Conservation (phyloP, 1,284 basidiomycete species). For the Boletus sp. region DNA sequence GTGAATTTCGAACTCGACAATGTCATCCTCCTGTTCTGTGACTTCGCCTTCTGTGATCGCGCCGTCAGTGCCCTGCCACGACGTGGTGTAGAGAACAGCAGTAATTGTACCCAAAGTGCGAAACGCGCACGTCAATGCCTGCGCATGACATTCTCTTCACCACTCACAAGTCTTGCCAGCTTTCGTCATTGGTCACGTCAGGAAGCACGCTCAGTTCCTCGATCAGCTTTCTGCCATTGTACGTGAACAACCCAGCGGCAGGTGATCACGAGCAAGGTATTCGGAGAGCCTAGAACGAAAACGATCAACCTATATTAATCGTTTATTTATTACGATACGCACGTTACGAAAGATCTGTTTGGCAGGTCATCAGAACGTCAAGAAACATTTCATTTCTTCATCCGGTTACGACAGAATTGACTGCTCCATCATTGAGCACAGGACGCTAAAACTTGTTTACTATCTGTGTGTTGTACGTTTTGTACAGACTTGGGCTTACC, state of each 20-base stretch:
- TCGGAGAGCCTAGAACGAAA: slow-evolving; percentile 38
- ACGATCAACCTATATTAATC: not conserved
- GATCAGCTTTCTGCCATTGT: slow-evolving; percentile 50
- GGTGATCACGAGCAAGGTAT: slow-evolving; percentile 43
- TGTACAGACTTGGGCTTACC: not conserved
- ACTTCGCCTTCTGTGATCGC: slow-evolving; percentile 48
- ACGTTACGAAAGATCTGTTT: slow-evolving; percentile 13
- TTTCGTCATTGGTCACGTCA: slow-evolving; percentile 38
- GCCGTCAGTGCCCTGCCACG: slow-evolving; percentile 45
- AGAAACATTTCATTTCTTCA: too few species aligned
- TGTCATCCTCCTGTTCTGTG: slow-evolving; percentile 38
- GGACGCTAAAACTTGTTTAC: slow-evolving; percentile 30
- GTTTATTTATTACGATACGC: slow-evolving; percentile 19
- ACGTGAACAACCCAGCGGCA: slow-evolving; percentile 44
- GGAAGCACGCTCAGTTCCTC: slow-evolving; percentile 46
- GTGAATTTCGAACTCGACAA: not conserved
- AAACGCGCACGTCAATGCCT: not conserved
- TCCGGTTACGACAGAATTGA: slow-evolving; percentile 51
- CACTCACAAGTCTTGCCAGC: slow-evolving; percentile 40
- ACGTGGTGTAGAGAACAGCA: slow-evolving; percentile 38
- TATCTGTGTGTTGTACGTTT: not conserved
- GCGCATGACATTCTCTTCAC: not conserved
- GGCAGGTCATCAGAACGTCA: not conserved
- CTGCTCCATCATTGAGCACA: slow-evolving; percentile 34
- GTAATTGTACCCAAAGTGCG: slow-evolving; percentile 38